Base-by-base conservation (phyloP, 2,329 filamentous ascomycete species). In the Aureobasidium sp. region DNA sequence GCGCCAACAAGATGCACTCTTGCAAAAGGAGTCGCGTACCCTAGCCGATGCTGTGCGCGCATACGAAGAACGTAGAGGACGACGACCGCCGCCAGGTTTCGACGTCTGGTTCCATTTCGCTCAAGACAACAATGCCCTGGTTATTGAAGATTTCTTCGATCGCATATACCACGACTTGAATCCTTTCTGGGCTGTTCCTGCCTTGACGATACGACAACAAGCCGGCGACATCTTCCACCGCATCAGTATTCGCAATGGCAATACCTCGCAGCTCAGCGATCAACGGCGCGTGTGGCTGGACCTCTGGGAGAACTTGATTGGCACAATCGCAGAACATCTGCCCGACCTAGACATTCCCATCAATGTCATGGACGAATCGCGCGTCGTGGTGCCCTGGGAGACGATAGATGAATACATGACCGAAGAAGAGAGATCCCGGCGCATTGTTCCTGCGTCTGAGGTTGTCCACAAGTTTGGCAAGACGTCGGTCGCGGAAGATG, bases 111-210 rank as follows among this genome's bases (percentile, higher is more conserved):
- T 73, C 64, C 63, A 72, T 5, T 80, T 74, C 65, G 79, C 80
- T 8, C 67, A 72, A 36, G 69, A 72, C 11, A 68, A 76, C 49
- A 68, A 75, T 55, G 74, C 77, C 1, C 41, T 80, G 34, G 70
- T 81, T 1, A 69, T 81, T 5, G 79, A 81, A 66, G 76, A 79
- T 7, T 77, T 80, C 64, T 81, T 79, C 65, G 79, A 81, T 63
- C 78, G 77, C 63, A 78, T 82, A 10, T 79, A 81, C 66, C 67
- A 77, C 62, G 79, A 81, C 61, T 55, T 81, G 30, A 72, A 69
- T 32, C 79, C 79, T 0, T 81, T 79, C 64, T 81, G 80, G 79
- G 78, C 73, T 6, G 61, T 80, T 1, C 64, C 73, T 3, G 71
- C 79, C 3, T 68, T 68, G 42, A 68, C 74, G 30, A 74, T 81